A percentile compares a stretch with the other conserved stretches of the same genome.
These are phyloP conservation scores for Diospyros kaki DNA, from an alignment of 148 eudicot species.

Conservation along the genomic window DNA sequence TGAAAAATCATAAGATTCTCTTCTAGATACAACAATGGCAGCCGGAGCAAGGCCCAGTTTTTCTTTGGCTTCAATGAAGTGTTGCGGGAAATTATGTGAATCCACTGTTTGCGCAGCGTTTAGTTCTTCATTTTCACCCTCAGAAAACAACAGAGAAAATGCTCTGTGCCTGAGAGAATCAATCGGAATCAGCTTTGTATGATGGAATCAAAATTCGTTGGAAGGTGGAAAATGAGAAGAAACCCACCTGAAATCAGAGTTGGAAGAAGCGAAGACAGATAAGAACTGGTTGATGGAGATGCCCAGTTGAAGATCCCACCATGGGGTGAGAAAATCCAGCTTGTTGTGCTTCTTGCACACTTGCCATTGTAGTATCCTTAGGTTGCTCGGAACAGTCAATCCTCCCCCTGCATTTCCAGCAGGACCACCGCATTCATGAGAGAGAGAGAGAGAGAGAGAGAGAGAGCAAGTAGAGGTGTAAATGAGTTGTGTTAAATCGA, in stretches of 20 bases:
- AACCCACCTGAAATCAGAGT: constrained; percentile 83
- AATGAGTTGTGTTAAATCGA: no score
- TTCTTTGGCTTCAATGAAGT: constrained; percentile 57
- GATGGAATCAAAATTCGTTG: background rate
- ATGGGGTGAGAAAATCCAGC: constrained; percentile 81
- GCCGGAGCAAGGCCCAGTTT: constrained; percentile 83
- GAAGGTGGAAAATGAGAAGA: background rate
- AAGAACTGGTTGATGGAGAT: constrained; percentile 90
- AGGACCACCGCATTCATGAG: background rate
- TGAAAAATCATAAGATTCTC: constrained; percentile 46
- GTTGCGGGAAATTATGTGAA: constrained; percentile 80
- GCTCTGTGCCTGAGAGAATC: constrained; percentile 62
- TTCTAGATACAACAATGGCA: constrained; percentile 62
- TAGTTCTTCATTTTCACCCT: constrained; percentile 78
- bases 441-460: no score
- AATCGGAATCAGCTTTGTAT: background rate
- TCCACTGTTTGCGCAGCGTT: constrained; percentile 73
- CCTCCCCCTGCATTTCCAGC: constrained; percentile 72
- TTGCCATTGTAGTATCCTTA: constrained; percentile 95
- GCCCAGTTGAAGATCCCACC: constrained; percentile 99
- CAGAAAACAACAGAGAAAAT: constrained; percentile 66
- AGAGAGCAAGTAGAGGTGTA: no score
- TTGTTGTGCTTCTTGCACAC: constrained; percentile 77
- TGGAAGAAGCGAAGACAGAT: constrained; percentile 85
- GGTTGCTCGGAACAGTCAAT: constrained; percentile 80